Conservation (phyloP, 345 rosid species). For the Melaleuca alternifolia region DNA sequence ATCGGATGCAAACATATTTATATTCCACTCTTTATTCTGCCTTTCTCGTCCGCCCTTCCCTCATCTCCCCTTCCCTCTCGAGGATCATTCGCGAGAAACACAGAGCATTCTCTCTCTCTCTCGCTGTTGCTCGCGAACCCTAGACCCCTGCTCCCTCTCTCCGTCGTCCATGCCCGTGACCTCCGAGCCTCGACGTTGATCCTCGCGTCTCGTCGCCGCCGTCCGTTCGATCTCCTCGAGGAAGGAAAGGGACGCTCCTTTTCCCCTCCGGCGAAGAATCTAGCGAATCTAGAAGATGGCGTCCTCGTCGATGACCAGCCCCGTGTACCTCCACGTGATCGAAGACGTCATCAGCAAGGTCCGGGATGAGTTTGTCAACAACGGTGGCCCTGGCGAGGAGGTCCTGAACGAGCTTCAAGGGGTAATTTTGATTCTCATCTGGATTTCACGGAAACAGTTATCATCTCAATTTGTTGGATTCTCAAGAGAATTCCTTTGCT, state of each 20-base stretch:
- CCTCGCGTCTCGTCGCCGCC: not conserved
- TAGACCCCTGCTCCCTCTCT: not conserved
- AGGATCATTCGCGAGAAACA: not conserved
- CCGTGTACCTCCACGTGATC: conserved; percentile 82
- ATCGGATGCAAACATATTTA: conserved; percentile 99
- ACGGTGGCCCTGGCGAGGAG: conserved; percentile 79
- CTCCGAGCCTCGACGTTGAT: not conserved
- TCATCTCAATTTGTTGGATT: not conserved
- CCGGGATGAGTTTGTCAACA: conserved; percentile 76
- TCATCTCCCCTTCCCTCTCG: conserved; percentile 2
- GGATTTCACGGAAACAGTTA: not conserved
- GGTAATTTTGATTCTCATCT: conserved; percentile 26
- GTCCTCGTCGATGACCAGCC: conserved; percentile 46
- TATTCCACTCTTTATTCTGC: conserved; percentile 58
- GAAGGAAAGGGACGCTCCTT: not conserved
- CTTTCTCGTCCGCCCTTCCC: conserved; percentile 42
- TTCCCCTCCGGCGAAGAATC: not conserved
- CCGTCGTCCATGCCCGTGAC: not conserved
- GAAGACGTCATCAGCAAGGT: conserved; percentile 89
- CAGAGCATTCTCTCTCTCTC: not conserved
- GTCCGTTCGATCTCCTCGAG: not conserved
- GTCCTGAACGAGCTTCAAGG: conserved; percentile 88
- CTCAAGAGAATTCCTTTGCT: not conserved
- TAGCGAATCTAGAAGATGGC: conserved; percentile 24
- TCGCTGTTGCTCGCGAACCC: conserved; percentile 4